Evolutionary conservation across 768 basidiomycete genomes (phyloP).

Genomic region (Suillus hirtellus): DNA sequence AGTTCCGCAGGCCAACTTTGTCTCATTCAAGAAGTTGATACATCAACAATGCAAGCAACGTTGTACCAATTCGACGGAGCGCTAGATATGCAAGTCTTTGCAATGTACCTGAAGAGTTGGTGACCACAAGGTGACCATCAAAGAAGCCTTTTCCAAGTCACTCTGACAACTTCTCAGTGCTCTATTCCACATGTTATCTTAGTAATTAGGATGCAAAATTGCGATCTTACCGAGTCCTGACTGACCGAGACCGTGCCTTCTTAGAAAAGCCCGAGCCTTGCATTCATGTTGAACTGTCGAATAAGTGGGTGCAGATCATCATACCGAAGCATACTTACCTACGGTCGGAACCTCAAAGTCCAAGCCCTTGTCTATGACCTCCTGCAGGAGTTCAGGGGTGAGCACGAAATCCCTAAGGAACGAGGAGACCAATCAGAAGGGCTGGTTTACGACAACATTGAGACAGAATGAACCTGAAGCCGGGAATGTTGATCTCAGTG

Average conservation of each 20-base stretch:
- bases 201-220: neutral
- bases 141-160: slow-evolving; percentile 56
- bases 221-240: slow-evolving; percentile 99
- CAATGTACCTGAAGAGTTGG: slow-evolving; percentile 65
- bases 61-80: slow-evolving; percentile 73
- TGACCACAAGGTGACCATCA: slow-evolving; percentile 49
- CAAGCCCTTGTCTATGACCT: too few species aligned
- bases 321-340: slow-evolving; percentile 65
- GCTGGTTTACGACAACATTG: neutral
- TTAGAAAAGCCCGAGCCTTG: slow-evolving; percentile 97
- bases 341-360: slow-evolving; percentile 38
- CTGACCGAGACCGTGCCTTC: slow-evolving; percentile 99
- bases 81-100: slow-evolving; percentile 35
- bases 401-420: too few species aligned
- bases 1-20: slow-evolving; percentile 50
- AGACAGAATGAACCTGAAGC: slow-evolving; percentile 72
- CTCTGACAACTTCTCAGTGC: slow-evolving; percentile 33
- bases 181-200: slow-evolving; percentile 25
- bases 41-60: slow-evolving; percentile 80
- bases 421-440: neutral
- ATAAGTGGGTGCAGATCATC: slow-evolving; percentile 7
- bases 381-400: too few species aligned
- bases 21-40: slow-evolving; percentile 82
- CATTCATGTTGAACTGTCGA: slow-evolving; percentile 96
- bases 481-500: slow-evolving; percentile 55